These are phyloP conservation scores for Pythium insidiosum DNA, from an alignment of 352 stramenopile species.

Conservation along the genomic window DNA sequence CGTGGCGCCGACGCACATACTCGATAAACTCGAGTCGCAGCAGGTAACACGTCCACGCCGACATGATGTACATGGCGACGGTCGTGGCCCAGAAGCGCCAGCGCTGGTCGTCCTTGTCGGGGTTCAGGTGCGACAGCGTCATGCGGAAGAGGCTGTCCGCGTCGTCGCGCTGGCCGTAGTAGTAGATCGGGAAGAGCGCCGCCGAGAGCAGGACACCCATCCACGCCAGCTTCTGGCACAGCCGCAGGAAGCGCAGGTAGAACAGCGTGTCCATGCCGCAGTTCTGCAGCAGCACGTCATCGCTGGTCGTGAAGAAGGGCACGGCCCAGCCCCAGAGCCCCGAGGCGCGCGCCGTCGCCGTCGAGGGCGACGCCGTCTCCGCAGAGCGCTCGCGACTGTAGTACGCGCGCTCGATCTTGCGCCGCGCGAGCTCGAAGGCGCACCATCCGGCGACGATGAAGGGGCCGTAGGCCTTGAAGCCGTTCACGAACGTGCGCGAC, in stretches of 20 bases:
- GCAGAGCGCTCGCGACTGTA: constrained; percentile 58
- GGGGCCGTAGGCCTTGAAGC: constrained; percentile 53
- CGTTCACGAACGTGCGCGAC: constrained; percentile 53
- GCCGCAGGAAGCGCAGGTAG: constrained; percentile 61
- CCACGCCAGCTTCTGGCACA: constrained; percentile 64
- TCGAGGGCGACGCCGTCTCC: constrained; percentile 40
- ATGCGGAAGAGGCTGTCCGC: constrained; percentile 44
- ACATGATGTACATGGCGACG: constrained; percentile 58
- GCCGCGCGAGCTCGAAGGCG: constrained; percentile 51
- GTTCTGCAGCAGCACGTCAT: constrained; percentile 58
- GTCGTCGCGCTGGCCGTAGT: constrained; percentile 30
- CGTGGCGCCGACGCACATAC: constrained; percentile 64
- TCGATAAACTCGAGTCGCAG: constrained; percentile 62
- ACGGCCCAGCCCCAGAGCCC: constrained; percentile 47
- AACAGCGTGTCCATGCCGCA: constrained; percentile 80
- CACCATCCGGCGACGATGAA: constrained; percentile 61
- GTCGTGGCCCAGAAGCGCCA: constrained; percentile 69
- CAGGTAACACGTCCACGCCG: constrained; percentile 45
- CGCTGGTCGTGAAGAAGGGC: constrained; percentile 43
- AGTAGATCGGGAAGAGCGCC: constrained; percentile 77
- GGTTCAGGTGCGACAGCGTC: constrained; percentile 55
- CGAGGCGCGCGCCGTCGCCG: constrained; percentile 23
- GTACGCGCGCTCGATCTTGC: constrained; percentile 53
- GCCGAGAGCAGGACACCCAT: constrained; percentile 50
- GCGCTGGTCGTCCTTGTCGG: constrained; percentile 21